Conservation (phyloP, 192 early-diverging fungal genomes). For the Backusella psychrophila region DNA sequence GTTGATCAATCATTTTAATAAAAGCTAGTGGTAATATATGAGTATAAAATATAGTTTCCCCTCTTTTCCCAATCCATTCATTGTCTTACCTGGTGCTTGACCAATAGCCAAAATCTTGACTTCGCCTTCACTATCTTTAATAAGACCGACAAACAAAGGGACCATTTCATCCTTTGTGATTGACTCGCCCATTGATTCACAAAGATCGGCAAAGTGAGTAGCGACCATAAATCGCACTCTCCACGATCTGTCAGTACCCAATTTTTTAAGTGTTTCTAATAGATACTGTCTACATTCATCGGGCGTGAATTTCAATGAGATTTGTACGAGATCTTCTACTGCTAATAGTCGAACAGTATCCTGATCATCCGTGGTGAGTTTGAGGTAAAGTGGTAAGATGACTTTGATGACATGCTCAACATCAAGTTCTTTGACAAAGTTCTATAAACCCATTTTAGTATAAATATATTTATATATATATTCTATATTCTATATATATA, state of each 20-base stretch:
- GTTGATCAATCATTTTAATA: conserved; percentile 70
- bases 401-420: conserved; percentile 77
- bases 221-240: conserved; percentile 99
- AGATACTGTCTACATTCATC: conserved; percentile 80
- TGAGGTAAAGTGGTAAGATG: conserved; percentile 85
- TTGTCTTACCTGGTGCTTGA: conserved; percentile 75
- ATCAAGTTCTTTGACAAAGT: conserved; percentile 65
- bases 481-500: neutral
- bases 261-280: conserved; percentile 66
- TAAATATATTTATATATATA: neutral
- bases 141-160: conserved; percentile 74
- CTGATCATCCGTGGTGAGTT: conserved; percentile 81
- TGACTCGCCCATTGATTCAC: conserved; percentile 72
- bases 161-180: conserved; percentile 88
- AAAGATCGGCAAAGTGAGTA: conserved; percentile 92
- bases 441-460: conserved; percentile 35
- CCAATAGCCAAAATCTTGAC: conserved; percentile 92
- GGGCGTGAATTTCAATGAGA: conserved; percentile 74
- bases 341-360: conserved; percentile 97
- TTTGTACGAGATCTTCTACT: conserved; percentile 88
- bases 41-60: neutral
- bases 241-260: conserved; percentile 96
- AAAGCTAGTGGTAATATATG: conserved; percentile 36
- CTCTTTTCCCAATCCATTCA: neutral
- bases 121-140: conserved; percentile 98